phyloP scores from a whole-genome alignment of 352 stramenopile species.

The Globisporangium radiosum region DNA sequence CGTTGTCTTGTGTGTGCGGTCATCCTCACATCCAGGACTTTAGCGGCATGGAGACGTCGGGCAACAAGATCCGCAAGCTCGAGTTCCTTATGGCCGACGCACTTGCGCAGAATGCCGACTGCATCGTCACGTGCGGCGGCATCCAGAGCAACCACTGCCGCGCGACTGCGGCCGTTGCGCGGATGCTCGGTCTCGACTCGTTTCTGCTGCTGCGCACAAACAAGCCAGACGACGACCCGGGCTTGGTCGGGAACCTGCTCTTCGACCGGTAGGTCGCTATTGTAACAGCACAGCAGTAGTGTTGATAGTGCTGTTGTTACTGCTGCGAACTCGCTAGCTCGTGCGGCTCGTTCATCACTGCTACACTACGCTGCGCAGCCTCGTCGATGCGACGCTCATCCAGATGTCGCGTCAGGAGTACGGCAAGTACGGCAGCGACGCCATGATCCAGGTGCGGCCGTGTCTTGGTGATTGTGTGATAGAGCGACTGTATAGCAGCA shows the following conservation, averaged over 20 bases:
- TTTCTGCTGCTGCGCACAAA: conserved; percentile 87
- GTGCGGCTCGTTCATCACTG: background rate
- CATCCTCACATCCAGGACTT: conserved; percentile 43
- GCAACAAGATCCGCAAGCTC: conserved; percentile 95
- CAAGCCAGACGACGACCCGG: conserved; percentile 62
- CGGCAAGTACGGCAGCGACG: conserved; percentile 65
- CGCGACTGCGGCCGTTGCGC: conserved; percentile 70
- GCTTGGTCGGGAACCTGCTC: conserved; percentile 67
- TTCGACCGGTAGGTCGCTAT: conserved; percentile 44
- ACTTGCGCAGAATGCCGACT: conserved; percentile 75
- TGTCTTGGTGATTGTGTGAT: too few relatives aligned
- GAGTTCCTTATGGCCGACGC: conserved; percentile 92
- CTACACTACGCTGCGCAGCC: conserved; percentile 16
- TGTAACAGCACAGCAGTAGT: background rate
- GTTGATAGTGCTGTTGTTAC: background rate
- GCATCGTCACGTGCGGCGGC: conserved; percentile 90
- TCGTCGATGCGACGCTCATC: conserved; percentile 68
- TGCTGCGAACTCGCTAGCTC: background rate
- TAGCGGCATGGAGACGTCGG: conserved; percentile 88
- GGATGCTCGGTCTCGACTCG: conserved; percentile 89
- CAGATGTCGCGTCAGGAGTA: conserved; percentile 82
- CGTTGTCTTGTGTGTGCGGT: background rate
- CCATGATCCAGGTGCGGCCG: conserved; percentile 62
- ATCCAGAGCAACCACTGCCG: conserved; percentile 94
- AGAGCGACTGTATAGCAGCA: too few relatives aligned